Percentiles rank a stretch among this genome's conserved stretches.
Conservation (phyloP, 176 grass and related monocot genomes). For the Hyparrhenia diplandra region DNA sequence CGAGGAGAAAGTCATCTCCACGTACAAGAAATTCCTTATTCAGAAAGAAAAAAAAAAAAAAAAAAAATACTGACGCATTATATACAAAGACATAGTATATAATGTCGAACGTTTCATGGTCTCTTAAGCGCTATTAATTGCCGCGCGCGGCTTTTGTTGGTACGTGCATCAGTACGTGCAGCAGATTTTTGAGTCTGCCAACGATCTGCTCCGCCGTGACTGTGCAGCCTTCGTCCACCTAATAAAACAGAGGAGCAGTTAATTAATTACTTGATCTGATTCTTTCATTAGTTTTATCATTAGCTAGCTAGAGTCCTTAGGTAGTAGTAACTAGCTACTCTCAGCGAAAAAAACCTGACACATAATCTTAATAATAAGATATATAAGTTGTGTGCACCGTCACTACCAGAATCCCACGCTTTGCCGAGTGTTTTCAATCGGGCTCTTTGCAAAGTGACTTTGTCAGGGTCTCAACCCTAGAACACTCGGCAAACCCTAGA, state of each 20-base stretch:
- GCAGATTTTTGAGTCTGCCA: constrained; percentile 24
- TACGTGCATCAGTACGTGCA: neutral
- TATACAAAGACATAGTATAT: too few relatives aligned
- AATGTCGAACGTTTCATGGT: neutral
- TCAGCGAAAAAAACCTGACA: neutral
- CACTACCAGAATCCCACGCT: too few relatives aligned
- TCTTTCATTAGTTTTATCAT: neutral
- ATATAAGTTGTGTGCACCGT: neutral
- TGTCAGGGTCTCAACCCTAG: too few relatives aligned
- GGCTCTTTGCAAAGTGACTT: too few relatives aligned
- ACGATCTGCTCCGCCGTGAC: constrained; percentile 29
- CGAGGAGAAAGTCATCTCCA: too few relatives aligned
- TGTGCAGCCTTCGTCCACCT: constrained; percentile 24
- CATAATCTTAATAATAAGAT: neutral
- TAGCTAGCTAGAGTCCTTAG: too few relatives aligned
- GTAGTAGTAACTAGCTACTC: neutral
- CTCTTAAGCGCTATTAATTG: neutral
- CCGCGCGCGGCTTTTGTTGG: neutral
- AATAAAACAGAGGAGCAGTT: neutral
- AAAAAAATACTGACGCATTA: too few relatives aligned
- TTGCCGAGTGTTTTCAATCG: too few relatives aligned
- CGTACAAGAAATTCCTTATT: too few relatives aligned
- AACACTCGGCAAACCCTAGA: too few relatives aligned
- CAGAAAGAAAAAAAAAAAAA: too few relatives aligned
- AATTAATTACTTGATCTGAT: neutral